Evolutionary conservation across 306 rosid genomes (phyloP), one percentile per base, ranked within the genome.

Genomic region (Glycyrrhiza uralensis): DNA sequence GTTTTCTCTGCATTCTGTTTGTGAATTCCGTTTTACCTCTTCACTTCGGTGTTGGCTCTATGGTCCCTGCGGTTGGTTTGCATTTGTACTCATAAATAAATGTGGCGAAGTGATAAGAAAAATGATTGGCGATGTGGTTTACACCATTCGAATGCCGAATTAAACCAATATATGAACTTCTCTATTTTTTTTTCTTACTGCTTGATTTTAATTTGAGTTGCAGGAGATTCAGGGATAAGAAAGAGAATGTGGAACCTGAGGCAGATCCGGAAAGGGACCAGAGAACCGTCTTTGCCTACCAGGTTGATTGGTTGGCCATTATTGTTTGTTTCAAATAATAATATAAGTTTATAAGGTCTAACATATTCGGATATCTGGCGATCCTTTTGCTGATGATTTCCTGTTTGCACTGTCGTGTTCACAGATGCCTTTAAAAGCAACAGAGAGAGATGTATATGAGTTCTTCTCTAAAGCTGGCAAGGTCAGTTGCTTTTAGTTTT

Each of bases 231-330:
- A 89, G 92, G 82, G 99, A 91, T 39, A 94, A 94, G 84, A 91
- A 89, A 80, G 99, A 94, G 15, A 81, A 66, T 2, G 83, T 26
- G 69, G 99, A 94, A 87, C 99, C 96, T 3, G 99, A 94, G 85
- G 99, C 99, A 61, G 99, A 94, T 67, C 97, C 97, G 52, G 99
- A 94, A 83, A 91, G 99, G 83, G 99, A 94, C 70, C 99, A 94
- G 85, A 85, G 99, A 76, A 94, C 99, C 78, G 99, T 94, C 62
- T 94, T 94, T 81, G 99, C 99, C 15, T 94, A 91, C 76, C 99
- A 94, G 99, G 99, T 94, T 69, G 46, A 55, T 78, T 64, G 18
- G 35, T 30, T 47, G 19, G 6, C 4, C 12, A 49, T 70, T 7
- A 5, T 23, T 30, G 2, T 33, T 7, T 23, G 41, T 50, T 42